Base-by-base conservation (phyloP, 345 rosid genomes). In the Gossypium longicalyx region DNA sequence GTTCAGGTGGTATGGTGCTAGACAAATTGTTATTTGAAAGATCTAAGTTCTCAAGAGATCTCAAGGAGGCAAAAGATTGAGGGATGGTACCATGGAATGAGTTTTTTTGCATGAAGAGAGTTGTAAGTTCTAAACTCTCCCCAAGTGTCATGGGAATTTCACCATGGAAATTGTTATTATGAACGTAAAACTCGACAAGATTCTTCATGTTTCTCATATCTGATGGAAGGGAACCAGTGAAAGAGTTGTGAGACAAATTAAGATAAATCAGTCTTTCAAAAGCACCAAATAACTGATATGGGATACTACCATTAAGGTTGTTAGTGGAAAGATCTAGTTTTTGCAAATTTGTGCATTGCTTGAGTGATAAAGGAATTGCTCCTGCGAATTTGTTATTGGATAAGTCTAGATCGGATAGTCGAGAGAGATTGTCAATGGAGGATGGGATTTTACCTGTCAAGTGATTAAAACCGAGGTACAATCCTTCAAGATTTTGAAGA, bases 21-120 rank as follows among this genome's bases (percentile, higher is more conserved):
- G 78, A 75, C 13, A 85, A 59, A 22, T 81, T 77, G 41, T 87
- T 87, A n/a, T 15, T n/a, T 2, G 89, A 84, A 11, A 87, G 71
- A 77, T 86, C 86, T 11, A 88, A 27, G 3, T 22, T 2, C 9
- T 74, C 52, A 41, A 83, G 77, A 20, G 74, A 78, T 74, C 57
- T 67, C 34, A 86, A 47, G 9, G 49, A 51, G 56, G 76, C 41
- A 12, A 87, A 67, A n/a, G 86, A 80, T 0, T 61, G 2, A 38
- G 91, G 84, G 19, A 88, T 81, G 45, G 59, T 10, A 0, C 86
- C 85, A 54, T 67, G 66, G 11, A 87, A 84, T 4, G 48, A 19
- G 58, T 87, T 85, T 0, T 65, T 64, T 0, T 15, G 48, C 80
- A 87, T 2, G 16, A n/a, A 0, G 2, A 84, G 68, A 38, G 3